These are phyloP conservation scores for Paramecium tetraurelia DNA, from an alignment of 73 alveolate genomes.

Conservation along the genomic window DNA sequence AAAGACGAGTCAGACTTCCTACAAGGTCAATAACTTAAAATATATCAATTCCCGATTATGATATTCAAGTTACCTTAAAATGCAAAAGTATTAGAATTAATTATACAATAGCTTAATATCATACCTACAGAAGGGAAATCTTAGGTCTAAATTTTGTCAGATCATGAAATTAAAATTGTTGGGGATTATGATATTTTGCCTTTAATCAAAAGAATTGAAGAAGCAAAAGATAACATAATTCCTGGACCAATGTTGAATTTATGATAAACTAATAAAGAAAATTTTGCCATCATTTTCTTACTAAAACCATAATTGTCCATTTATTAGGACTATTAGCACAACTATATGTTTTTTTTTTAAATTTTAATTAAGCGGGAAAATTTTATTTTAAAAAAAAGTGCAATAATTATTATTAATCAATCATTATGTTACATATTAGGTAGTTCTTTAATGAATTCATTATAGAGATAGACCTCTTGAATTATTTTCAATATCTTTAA, in stretches of 20 bases:
- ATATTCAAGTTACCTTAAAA: not conserved
- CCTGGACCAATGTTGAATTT: not conserved
- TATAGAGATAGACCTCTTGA: not conserved
- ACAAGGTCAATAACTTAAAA: not conserved
- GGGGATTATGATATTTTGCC: conserved; percentile 18
- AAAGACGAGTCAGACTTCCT: not conserved
- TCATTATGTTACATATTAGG: not conserved
- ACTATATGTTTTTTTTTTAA: not conserved
- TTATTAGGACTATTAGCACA: not conserved
- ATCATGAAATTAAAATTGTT: not conserved
- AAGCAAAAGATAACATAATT: not conserved
- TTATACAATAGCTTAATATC: not conserved
- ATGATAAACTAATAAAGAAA: not conserved
- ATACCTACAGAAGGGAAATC: not conserved
- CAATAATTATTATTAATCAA: not conserved
- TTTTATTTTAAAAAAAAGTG: not conserved
- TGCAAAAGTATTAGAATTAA: not conserved
- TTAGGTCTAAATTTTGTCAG: not conserved
- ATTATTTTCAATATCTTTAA: not conserved
- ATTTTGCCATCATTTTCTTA: not conserved
- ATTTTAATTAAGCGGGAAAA: not conserved
- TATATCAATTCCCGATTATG: not conserved
- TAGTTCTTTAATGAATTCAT: not conserved
- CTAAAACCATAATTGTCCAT: not conserved
- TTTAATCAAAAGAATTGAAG: conserved; percentile 1